phyloP scores from a whole-genome alignment of 805 yeast genomes.

The Candida vartiovaarae region DNA sequence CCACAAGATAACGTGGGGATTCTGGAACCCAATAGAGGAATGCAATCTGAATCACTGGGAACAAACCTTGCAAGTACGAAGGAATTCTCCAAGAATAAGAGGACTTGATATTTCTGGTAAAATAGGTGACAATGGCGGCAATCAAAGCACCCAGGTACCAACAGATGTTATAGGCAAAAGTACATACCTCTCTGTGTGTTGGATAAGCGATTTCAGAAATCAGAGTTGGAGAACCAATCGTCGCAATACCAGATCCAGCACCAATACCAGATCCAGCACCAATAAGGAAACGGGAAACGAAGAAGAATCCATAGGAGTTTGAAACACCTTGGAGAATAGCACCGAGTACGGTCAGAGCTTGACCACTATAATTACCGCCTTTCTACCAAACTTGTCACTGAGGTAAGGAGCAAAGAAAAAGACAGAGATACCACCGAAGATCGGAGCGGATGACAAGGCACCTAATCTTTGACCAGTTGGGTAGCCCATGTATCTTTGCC shows the following conservation, averaged over 20 bases:
- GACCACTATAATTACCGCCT: slow-evolving; percentile 18
- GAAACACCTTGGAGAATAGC: slow-evolving; percentile 21
- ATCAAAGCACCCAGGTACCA: slow-evolving; percentile 48
- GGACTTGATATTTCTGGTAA: slow-evolving; percentile 22
- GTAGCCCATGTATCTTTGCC: slow-evolving; percentile 32
- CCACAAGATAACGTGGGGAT: slow-evolving; percentile 39
- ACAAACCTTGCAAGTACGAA: slow-evolving; percentile 39
- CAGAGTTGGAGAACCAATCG: slow-evolving; percentile 39
- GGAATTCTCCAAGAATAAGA: slow-evolving; percentile 50
- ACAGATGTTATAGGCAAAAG: slow-evolving; percentile 40
- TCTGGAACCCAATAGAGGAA: slow-evolving; percentile 37
- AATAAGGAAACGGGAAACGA: slow-evolving; percentile 32
- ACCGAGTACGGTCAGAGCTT: slow-evolving; percentile 16
- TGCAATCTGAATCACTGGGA: slow-evolving; percentile 37
- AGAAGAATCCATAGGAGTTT: slow-evolving; percentile 18
- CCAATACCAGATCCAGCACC: slow-evolving; percentile 39
- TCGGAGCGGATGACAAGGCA: slow-evolving; percentile 32
- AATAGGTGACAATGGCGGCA: slow-evolving; percentile 25
- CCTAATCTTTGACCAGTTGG: slow-evolving; percentile 34
- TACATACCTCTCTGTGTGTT: slow-evolving; percentile 31
- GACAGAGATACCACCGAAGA: slow-evolving; percentile 33
- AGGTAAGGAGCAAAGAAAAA: slow-evolving; percentile 24
- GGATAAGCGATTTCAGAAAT: slow-evolving; percentile 47
- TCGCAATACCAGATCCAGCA: slow-evolving; percentile 30
- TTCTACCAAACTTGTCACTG: slow-evolving; percentile 37